Evolutionary conservation across 345 rosid genomes (phyloP), one percentile per base, ranked within the genome.

Genomic region (Moringa oleifera): DNA sequence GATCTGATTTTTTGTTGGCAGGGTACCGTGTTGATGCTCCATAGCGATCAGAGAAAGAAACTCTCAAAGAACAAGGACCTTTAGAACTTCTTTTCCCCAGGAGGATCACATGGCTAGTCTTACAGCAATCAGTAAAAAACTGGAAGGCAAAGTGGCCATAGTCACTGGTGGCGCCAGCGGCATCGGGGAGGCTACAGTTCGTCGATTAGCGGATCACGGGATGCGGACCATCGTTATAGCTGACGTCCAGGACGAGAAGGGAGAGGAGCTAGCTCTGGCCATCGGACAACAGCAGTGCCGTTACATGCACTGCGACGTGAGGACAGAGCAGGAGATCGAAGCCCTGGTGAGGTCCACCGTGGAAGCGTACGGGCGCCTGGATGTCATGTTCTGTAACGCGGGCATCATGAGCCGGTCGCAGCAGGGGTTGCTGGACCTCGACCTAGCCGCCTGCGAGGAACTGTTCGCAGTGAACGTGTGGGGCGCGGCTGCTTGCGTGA

Each of bases 111-210:
- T 9, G 24, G 23, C 24, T 4, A 21, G 19, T 20, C 23, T 20
- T 13, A 41, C 12, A 9, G 12, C 9, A 41, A 7, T 1, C 60
- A 18, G 0, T 41, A 51, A 20, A 6, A 71, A 53, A 65, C 72
- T 73, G 0, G 50, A 87, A 36, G 98, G 95, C 0, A 92, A 81
- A 72, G 73, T 89, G 19, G 88, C 90, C 0, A 74, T 92, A 16
- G 73, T 89, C 20, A 92, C 98, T 0, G 98, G 96, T 13, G 93
- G 96, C 0, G 95, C 90, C 0, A 77, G 81, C n/a, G 98, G 96
- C 16, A 92, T 92, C 16, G 96, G 96, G 25, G 93, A 84, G 71
- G 87, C 86, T 0, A 80, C 93, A 0, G 91, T 70, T n/a, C 72
- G 69, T 41, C 68, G 87, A 7, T 92, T 92, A 11, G 75, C 79